Evolutionary conservation across 202 grass and related monocot genomes (phyloP).

Genomic region (Saccharum hybrid): DNA sequence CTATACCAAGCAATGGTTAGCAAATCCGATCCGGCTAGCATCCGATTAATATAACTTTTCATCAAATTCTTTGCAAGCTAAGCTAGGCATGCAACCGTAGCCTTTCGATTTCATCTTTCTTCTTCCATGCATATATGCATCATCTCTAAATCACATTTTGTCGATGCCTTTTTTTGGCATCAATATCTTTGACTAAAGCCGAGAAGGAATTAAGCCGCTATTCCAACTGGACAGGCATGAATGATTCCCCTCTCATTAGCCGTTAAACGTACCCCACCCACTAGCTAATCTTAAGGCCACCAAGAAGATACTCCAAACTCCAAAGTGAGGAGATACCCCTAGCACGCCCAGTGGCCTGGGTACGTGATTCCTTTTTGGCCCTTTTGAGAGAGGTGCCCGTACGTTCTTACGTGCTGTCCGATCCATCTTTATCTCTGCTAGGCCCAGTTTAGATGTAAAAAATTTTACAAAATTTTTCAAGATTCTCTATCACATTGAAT

Average conservation of each 20-base stretch:
- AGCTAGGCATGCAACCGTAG: not conserved
- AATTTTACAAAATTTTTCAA: too few relatives aligned
- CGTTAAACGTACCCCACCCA: conserved; percentile 18
- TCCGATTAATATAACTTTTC: not conserved
- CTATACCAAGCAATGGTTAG: not conserved
- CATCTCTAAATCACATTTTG: conserved; percentile 16
- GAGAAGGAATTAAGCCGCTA: not conserved
- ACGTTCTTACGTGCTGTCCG: conserved; percentile 17
- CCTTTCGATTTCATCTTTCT: not conserved
- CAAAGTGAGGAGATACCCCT: conserved; percentile 48
- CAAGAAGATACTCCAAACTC: conserved; percentile 31
- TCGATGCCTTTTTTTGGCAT: conserved; percentile 8
- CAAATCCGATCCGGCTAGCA: not conserved
- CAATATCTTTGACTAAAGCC: conserved; percentile 27
- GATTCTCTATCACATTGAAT: too few relatives aligned
- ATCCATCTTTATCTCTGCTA: not conserved
- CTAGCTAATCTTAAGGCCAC: conserved; percentile 15
- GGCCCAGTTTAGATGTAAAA: too few relatives aligned
- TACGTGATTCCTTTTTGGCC: conserved; percentile 48
- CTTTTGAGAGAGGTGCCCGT: conserved; percentile 49
- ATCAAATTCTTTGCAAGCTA: not conserved
- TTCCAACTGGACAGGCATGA: not conserved
- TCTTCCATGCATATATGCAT: not conserved
- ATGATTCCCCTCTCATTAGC: conserved; percentile 16
- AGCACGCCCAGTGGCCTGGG: conserved; percentile 32